Conservation (phyloP, 371 early-diverging fungal species). For the Circinella umbellata region DNA sequence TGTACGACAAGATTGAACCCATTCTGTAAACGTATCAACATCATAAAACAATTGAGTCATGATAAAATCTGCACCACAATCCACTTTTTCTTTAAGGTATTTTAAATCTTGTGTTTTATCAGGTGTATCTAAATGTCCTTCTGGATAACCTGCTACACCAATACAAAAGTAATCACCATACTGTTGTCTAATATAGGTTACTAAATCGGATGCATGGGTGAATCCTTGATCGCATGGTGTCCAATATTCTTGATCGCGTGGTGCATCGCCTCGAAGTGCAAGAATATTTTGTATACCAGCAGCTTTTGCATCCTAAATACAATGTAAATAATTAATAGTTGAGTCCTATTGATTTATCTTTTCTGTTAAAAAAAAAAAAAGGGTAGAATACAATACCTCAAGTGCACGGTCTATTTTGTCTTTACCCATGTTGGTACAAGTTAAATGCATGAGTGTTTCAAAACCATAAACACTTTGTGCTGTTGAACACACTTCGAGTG, state of each 20-base stretch:
- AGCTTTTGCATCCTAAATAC: slow-evolving; percentile 73
- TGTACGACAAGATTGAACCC: slow-evolving; percentile 67
- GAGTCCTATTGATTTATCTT: not conserved
- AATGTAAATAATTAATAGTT: not conserved
- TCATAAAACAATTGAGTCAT: slow-evolving; percentile 95
- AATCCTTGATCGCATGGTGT: slow-evolving; percentile 79
- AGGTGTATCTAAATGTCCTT: slow-evolving; percentile 83
- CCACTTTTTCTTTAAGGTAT: slow-evolving; percentile 83
- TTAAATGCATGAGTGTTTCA: slow-evolving; percentile 94
- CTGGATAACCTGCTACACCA: slow-evolving; percentile 97
- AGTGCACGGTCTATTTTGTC: slow-evolving; percentile 84
- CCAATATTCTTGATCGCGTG: slow-evolving; percentile 87
- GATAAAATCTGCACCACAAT: slow-evolving; percentile 94
- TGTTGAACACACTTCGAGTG: slow-evolving; percentile 80
- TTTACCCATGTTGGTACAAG: slow-evolving; percentile 96
- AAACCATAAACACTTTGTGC: slow-evolving; percentile 87
- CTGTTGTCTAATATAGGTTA: slow-evolving; percentile 82
- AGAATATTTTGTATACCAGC: slow-evolving; percentile 93
- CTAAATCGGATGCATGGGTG: slow-evolving; percentile 89
- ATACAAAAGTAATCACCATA: slow-evolving; percentile 95
- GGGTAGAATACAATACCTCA: slow-evolving; percentile 37
- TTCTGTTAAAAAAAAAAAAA: not conserved
- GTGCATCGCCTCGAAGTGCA: slow-evolving; percentile 91
- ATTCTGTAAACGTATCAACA: slow-evolving; percentile 71
- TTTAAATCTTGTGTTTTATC: slow-evolving; percentile 57